Conservation (phyloP, 768 basidiomycete species). For the Boletus rubroflammeus region DNA sequence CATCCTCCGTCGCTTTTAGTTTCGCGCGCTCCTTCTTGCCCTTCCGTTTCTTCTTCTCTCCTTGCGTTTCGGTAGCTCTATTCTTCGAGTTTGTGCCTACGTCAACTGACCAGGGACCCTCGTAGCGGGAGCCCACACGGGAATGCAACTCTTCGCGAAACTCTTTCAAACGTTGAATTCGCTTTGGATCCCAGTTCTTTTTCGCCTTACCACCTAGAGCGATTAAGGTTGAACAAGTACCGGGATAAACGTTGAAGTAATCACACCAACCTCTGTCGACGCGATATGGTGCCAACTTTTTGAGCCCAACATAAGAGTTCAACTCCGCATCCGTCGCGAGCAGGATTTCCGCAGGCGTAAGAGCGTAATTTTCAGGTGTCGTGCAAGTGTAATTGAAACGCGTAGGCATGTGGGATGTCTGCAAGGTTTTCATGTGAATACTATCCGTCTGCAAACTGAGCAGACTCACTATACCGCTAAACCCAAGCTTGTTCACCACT, state of each 20-base stretch:
- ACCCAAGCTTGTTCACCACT: slow-evolving; percentile 77
- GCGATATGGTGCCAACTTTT: slow-evolving; percentile 89
- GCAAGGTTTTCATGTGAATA: slow-evolving; percentile 6
- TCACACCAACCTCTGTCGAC: slow-evolving; percentile 37
- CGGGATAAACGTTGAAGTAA: slow-evolving; percentile 1
- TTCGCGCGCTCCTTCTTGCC: slow-evolving; percentile 69
- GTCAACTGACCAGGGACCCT: slow-evolving; percentile 20
- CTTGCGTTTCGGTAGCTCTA: slow-evolving; percentile 10
- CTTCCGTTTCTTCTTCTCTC: slow-evolving; percentile 54
- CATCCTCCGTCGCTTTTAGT: slow-evolving; percentile 35
- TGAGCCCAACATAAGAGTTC: slow-evolving; percentile 86
- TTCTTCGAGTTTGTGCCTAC: not conserved
- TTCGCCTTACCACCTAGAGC: slow-evolving; percentile 25
- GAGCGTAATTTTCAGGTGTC: slow-evolving; percentile 55
- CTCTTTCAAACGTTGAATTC: slow-evolving; percentile 65
- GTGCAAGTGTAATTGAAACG: slow-evolving; percentile 89
- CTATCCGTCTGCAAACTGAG: not conserved
- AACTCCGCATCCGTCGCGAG: slow-evolving; percentile 90
- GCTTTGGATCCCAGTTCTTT: slow-evolving; percentile 54
- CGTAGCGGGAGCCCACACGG: slow-evolving; percentile 30
- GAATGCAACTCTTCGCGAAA: slow-evolving; percentile 60
- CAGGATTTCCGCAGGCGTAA: slow-evolving; percentile 83
- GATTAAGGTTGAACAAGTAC: not conserved
- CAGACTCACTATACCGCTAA: slow-evolving; percentile 85
- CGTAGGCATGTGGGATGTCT: slow-evolving; percentile 89